Evolutionary conservation across 306 rosid species (phyloP).

Genomic region (Prunus mume): DNA sequence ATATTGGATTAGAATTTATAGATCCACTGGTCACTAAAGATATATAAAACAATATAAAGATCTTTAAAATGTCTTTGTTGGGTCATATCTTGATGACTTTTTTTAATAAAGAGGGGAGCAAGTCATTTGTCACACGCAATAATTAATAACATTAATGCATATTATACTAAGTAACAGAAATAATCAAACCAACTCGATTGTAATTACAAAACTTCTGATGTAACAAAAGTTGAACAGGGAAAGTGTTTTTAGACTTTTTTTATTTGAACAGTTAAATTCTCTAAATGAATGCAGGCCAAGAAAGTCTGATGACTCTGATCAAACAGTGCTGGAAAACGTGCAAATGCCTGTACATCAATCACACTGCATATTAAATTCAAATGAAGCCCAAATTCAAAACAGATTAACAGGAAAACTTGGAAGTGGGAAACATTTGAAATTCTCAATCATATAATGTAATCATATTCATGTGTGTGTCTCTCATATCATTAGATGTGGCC

Average conservation of each 20-base stretch:
- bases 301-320: neutral
- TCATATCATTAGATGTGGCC: slow-evolving; percentile 7
- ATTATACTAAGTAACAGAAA: neutral
- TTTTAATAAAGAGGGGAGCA: neutral
- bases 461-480: slow-evolving; percentile 14
- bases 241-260: neutral
- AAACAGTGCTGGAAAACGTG: slow-evolving; percentile 1
- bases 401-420: neutral
- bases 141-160: neutral
- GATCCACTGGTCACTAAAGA: too few relatives aligned
- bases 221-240: neutral
- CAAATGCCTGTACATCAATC: slow-evolving; percentile 7
- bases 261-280: slow-evolving; percentile 9
- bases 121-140: neutral
- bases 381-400: slow-evolving; percentile 9
- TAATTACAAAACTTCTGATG: neutral
- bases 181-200: slow-evolving; percentile 10
- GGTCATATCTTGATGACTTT: too few relatives aligned
- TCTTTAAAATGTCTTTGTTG: too few relatives aligned
- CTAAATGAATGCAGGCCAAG: neutral
- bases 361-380: slow-evolving; percentile 25
- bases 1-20: too few relatives aligned
- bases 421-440: neutral
- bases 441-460: slow-evolving; percentile 15
- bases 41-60: too few relatives aligned